Evolutionary conservation across 148 eudicot species (phyloP), one percentile per base, ranked within the genome.

Genomic region (Chenopodium berlandieri): DNA sequence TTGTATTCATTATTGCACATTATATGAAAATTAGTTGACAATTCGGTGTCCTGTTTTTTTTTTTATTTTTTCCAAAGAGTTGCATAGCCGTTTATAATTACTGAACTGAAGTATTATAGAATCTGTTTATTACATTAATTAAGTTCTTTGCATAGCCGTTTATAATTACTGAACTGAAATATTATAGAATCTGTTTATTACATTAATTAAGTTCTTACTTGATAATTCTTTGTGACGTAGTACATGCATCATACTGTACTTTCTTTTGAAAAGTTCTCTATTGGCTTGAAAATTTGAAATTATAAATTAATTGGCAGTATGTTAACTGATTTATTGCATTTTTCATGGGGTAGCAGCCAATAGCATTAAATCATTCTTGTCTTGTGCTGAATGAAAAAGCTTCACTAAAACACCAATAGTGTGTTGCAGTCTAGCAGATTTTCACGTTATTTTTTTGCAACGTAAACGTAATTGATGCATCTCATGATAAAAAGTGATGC

Each of bases 381-480:
- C 71, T 63, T 78, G 25, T 68, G 13, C 52, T 75, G 75, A 75
- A 32, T 64, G 78, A 16, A 27, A 71, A 56, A 40, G 60, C 37
- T 54, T 77, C 52, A 40, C 44, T 50, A n/a, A 50, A 80, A 31
- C 74, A 71, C 80, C 67, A 72, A 71, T 84, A 30, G 78, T 80
- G 66, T 71, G 54, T 64, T 65, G 75, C 78, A 63, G 66, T 71
- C 30, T 64, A 52, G 75, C 78, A 63, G 17, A 76, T 71, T 84
- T 73, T 76, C 67, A 63, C 34, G 27, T n/a, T 22, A 31, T 56
- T 13, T 23, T 40, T 40, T 25, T 46, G 50, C 56, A 80, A 75
- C 30, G 40, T 52, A 52, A 79, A 40, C 37, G 46, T 48, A 25
- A 71, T 71, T 52, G 52, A 84, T 48, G 27, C 47, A n/a, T 22